A percentile compares a stretch with the other conserved stretches of the same genome.
Evolutionary conservation across 2,329 filamentous ascomycete species (phyloP).

Genomic region (Fusarium napiforme): DNA sequence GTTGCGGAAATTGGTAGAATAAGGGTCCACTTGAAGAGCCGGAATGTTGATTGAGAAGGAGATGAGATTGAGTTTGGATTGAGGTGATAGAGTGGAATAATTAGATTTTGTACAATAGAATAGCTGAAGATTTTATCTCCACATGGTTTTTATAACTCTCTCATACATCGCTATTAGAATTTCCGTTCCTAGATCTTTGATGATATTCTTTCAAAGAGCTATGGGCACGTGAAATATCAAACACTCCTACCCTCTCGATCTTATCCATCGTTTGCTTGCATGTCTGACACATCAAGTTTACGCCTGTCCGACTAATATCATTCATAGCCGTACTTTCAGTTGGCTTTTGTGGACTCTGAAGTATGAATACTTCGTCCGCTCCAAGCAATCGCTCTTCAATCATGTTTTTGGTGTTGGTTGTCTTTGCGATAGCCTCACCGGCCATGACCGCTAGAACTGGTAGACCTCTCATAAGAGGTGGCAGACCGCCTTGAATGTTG

Average conservation of each 20-base stretch:
- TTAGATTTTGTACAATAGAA: background rate
- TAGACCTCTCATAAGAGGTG: conserved; percentile 32
- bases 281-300: conserved; percentile 9
- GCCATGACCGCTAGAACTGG: conserved; percentile 32
- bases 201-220: accelerated
- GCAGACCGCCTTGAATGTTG: conserved; percentile 34
- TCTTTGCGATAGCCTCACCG: conserved; percentile 27
- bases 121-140: accelerated
- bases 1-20: background rate
- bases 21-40: accelerated
- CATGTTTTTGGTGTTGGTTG: conserved; percentile 13
- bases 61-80: background rate
- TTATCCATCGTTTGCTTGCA: background rate
- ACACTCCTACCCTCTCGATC: accelerated
- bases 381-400: conserved; percentile 35
- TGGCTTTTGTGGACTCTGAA: background rate
- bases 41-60: accelerated
- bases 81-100: background rate
- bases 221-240: accelerated
- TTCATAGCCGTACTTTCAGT: accelerated
- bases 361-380: conserved; percentile 10
- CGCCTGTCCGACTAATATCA: conserved; percentile 1
- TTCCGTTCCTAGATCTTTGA: accelerated
- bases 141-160: accelerated
- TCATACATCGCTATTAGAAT: accelerated